Evolutionary conservation across 768 basidiomycete genomes (phyloP), one percentile per base, ranked within the genome.

Genomic region (Megacollybia marginata): DNA sequence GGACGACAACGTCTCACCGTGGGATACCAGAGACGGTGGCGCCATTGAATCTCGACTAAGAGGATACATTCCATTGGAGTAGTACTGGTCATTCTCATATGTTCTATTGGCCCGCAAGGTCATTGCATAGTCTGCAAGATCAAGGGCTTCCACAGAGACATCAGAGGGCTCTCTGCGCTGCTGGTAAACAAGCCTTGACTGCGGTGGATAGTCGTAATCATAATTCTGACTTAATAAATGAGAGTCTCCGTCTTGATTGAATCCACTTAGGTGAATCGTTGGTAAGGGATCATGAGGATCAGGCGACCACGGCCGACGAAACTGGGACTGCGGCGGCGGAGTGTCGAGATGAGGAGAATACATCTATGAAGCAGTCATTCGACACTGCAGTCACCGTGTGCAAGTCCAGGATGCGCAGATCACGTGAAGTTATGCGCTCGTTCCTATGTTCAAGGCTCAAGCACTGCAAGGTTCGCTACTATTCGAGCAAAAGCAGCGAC

Each of bases 301-400:
- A 52, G 82, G 82, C 46, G 82, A 83, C 82, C 82, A 83, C 49
- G 82, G 82, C 19, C 81, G 69, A 48, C 76, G 78, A 59, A 80
- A 76, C 44, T 74, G 75, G 19, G 79, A 78, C 48, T 61, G 59
- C 4, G 75, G 76, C 10, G 76, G 74, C 40, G 74, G 76, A 44
- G 71, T 62, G 58, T 79, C 76, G 53, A 80, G 75, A 49, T 61
- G 62, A 45, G 68, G 61, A 51, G 73, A 66, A 62, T 69, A 72
- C 73, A 78, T 76, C 38, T 40, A 18, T 28, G 23, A 28, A 28
- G 6, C 23, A 28, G 23, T 28, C 23, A 28, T 28, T n/a, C n/a
- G n/a, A n/a, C n/a, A n/a, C n/a, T n/a, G n/a, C n/a, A n/a, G n/a
- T n/a, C n/a, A 28, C 23, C 23, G 23, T 28, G 6, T 28, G 23